Evolutionary conservation across 2,329 filamentous ascomycete genomes (phyloP).

Genomic region (Colletotrichum magnum): DNA sequence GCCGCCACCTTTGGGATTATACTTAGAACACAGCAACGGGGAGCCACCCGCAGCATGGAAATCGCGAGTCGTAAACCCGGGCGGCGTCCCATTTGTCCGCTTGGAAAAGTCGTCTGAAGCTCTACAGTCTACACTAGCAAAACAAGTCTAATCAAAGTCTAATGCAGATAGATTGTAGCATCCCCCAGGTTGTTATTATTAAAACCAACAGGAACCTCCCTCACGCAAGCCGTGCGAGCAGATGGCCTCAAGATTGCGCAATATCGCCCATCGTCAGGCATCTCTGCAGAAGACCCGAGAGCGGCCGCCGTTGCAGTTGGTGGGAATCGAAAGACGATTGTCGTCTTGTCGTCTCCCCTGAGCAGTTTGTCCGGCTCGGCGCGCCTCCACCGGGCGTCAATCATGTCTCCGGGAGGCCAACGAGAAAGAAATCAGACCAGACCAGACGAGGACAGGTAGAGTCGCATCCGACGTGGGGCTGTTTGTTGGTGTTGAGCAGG

Average conservation of each 20-base stretch:
- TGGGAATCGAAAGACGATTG: neutral
- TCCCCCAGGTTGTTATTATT: too few relatives aligned
- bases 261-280: slow-evolving; percentile 12
- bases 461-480: slow-evolving; percentile 26
- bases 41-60: too few relatives aligned
- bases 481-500: neutral
- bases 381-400: slow-evolving; percentile 16
- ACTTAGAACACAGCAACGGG: too few relatives aligned
- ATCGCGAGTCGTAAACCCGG: too few relatives aligned
- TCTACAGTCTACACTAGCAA: too few relatives aligned
- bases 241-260: slow-evolving; percentile 14
- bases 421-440: slow-evolving; percentile 8
- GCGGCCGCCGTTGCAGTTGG: neutral
- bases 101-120: neutral
- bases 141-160: neutral
- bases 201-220: too few relatives aligned
- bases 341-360: neutral
- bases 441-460: slow-evolving; percentile 8
- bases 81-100: neutral
- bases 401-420: slow-evolving; percentile 7
- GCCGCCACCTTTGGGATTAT: too few relatives aligned
- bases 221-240: too few relatives aligned
- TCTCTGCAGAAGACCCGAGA: slow-evolving; percentile 15
- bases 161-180: neutral
- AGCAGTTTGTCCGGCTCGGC: slow-evolving; percentile 24